Evolutionary conservation across 1,139 yeast species (phyloP).

Genomic region (Geotrichum histeridarum): DNA sequence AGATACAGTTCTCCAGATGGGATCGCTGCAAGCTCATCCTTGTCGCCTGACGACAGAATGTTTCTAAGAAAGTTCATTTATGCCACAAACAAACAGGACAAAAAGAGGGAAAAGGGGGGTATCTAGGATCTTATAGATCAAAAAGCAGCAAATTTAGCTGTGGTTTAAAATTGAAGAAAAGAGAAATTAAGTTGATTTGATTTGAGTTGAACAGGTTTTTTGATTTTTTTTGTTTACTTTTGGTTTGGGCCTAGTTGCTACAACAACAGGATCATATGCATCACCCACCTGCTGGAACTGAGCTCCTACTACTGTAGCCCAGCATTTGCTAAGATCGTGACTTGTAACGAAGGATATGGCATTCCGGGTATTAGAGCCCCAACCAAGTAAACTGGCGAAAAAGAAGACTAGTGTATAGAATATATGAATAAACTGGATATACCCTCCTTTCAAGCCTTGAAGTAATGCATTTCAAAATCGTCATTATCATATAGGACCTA

Average conservation of each 20-base stretch:
- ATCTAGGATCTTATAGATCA: background rate
- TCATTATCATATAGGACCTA: background rate
- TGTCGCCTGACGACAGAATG: constrained; percentile 56
- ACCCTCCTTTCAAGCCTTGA: background rate
- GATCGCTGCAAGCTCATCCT: constrained; percentile 65
- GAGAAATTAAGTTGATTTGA: background rate
- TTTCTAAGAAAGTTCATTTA: constrained; percentile 73
- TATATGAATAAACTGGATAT: background rate
- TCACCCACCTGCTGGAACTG: too few species aligned
- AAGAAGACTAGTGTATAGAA: too few species aligned
- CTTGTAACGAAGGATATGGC: too few species aligned
- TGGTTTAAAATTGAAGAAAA: background rate
- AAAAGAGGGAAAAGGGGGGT: too few species aligned
- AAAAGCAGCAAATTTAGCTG: background rate
- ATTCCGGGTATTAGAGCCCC: background rate
- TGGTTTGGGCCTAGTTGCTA: background rate
- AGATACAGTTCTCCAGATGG: constrained; percentile 80
- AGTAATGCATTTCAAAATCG: background rate
- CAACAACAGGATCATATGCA: background rate
- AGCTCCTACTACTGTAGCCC: too few species aligned
- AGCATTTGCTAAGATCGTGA: too few species aligned
- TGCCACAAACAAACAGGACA: background rate
- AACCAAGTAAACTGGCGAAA: background rate
- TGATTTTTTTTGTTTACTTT: background rate
- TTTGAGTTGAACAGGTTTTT: background rate